Evolutionary conservation across 345 rosid genomes (phyloP), one percentile per base, ranked within the genome.

Genomic region (Carallia pectinifolia): DNA sequence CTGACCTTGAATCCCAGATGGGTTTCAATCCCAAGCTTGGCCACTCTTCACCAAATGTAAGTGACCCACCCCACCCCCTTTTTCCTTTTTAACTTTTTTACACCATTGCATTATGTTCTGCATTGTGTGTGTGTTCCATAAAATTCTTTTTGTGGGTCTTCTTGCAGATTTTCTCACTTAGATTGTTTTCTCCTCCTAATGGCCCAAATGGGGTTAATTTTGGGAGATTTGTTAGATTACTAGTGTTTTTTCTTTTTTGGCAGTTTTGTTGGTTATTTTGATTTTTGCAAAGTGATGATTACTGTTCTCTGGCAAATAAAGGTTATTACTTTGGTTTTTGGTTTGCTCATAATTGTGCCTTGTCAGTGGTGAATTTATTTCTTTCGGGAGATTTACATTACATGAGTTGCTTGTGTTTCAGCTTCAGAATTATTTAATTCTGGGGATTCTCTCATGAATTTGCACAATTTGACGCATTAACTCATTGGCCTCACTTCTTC

Each of bases 31-130:
- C 86, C 9, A 94, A 94, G 78, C 88, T 90, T 31, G 84, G 83
- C 29, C 81, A 81, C 75, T 93, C 91, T 65, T 88, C 98, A 54
- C 91, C 96, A 15, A 89, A 86, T 76, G 97, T 68, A 37, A 71
- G 80, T 71, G 13, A 53, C 10, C 5, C 33, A 8, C 47, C 38
- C 38, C 23, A 23, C 7, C 60, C 16, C 19, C 13, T 56, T 47
- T 60, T 60, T 44, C 58, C 12, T 18, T 7, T 23, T 52, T 4
- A 16, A 13, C 19, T 61, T 61, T 44, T 44, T 4, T 44, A 44
- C 50, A 44, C 50, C 16, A 2, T 44, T 44, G 50, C 17, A 12
- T 44, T 44, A 12, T 44, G 23, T 23, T 23, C 50, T 44, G 38
- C 66, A 47, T 60, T 61, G n/a, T 58, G 50, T 13, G 36, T 7